Evolutionary conservation across 192 early-diverging fungal genomes (phyloP).

Genomic region (Backusella luteola): DNA sequence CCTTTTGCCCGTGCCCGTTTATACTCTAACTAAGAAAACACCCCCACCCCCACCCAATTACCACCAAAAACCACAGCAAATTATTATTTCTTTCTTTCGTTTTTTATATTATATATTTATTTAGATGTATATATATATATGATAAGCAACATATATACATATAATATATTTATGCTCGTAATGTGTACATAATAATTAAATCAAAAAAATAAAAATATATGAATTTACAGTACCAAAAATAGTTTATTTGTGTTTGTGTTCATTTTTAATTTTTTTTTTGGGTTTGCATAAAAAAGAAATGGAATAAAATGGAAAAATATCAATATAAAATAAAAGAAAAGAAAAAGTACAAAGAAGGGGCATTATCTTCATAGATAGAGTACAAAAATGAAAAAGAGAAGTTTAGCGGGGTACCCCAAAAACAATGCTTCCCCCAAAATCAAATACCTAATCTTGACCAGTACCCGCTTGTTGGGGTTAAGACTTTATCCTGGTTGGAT

Average conservation of each 20-base stretch:
- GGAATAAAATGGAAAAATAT: not conserved
- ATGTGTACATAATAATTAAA: slow-evolving; percentile 8
- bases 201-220: slow-evolving; percentile 9
- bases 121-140: slow-evolving; percentile 1
- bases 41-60: not conserved
- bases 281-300: not conserved
- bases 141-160: not conserved
- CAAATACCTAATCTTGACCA: not conserved
- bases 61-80: not conserved
- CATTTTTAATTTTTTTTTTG: not conserved
- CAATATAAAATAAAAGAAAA: not conserved
- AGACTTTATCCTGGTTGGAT: not conserved
- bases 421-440: slow-evolving; percentile 10
- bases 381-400: not conserved
- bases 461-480: slow-evolving; percentile 18
- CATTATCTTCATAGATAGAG: not conserved
- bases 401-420: slow-evolving; percentile 9
- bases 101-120: not conserved
- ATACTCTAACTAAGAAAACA: not conserved
- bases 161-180: not conserved
- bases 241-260: not conserved
- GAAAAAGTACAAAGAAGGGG: not conserved
- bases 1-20: not conserved
- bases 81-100: not conserved
- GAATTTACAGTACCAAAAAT: not conserved